phyloP scores from a whole-genome alignment of 2,329 filamentous ascomycete genomes.

The Penicillium sumatraense region DNA sequence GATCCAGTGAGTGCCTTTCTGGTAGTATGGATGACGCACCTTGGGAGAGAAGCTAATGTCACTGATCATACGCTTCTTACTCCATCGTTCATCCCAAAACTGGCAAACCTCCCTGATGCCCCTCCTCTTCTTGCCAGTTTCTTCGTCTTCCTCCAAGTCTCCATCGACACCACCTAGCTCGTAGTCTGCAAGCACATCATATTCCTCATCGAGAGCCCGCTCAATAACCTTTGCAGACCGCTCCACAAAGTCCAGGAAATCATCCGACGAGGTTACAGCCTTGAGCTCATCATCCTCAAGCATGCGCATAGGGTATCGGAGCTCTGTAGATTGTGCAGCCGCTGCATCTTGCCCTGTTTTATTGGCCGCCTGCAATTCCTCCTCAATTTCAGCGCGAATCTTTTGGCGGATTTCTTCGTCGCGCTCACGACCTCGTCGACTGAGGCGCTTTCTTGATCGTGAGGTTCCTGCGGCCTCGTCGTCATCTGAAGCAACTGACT shows the following conservation, averaged over 20 bases:
- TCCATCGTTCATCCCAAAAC: conserved; percentile 94
- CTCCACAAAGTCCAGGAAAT: conserved; percentile 94
- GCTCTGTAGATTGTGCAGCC: conserved; percentile 48
- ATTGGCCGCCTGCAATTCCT: conserved; percentile 78
- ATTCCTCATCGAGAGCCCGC: conserved; percentile 90
- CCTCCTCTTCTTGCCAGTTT: conserved; percentile 51
- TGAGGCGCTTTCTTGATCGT: conserved; percentile 70
- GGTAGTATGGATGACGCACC: conserved; percentile 45
- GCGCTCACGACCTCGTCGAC: conserved; percentile 76
- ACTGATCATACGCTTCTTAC: conserved; percentile 96
- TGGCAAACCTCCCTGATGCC: conserved; percentile 79
- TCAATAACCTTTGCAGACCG: conserved; percentile 97
- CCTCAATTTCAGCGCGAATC: conserved; percentile 86
- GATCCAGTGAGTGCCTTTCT: neutral
- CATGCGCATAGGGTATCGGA: conserved; percentile 75
- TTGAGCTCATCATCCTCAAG: conserved; percentile 84
- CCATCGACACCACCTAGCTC: conserved; percentile 75
- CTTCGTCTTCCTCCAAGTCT: conserved; percentile 78
- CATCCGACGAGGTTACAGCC: conserved; percentile 87
- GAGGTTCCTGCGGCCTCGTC: conserved; percentile 61
- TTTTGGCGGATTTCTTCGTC: conserved; percentile 89
- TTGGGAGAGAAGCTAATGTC: conserved; percentile 95
- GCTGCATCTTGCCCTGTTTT: conserved; percentile 42
- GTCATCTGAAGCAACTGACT: conserved; percentile 64
- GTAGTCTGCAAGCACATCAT: conserved; percentile 95